Conservation (phyloP, 371 early-diverging fungal species). For the Coemansia sp. region DNA sequence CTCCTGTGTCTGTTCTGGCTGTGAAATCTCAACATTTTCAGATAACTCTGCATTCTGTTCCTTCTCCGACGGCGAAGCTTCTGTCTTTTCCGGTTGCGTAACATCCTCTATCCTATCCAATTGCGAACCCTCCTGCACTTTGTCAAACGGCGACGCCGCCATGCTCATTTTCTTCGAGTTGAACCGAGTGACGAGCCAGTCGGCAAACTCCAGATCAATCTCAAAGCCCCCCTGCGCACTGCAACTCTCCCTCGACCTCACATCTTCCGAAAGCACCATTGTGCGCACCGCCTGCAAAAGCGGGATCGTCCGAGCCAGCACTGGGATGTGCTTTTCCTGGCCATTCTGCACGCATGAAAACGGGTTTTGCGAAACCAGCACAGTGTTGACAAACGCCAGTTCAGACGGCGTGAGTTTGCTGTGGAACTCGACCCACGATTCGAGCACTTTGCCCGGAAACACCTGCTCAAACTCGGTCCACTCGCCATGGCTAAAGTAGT, state of each 20-base stretch:
- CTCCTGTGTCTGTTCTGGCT: neutral
- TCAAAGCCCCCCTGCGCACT: conserved; percentile 37
- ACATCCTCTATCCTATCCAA: neutral
- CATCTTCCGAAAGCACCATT: conserved; percentile 38
- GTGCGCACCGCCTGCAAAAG: conserved; percentile 41
- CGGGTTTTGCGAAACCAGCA: conserved; percentile 48
- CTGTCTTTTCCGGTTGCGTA: neutral
- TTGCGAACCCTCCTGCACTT: conserved; percentile 5
- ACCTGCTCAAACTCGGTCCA: conserved; percentile 48
- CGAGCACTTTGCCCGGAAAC: conserved; percentile 39
- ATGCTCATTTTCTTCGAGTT: conserved; percentile 25
- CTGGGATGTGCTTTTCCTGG: conserved; percentile 43
- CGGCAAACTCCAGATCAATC: conserved; percentile 43
- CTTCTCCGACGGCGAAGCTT: neutral
- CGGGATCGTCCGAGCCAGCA: conserved; percentile 45
- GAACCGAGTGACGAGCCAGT: conserved; percentile 46
- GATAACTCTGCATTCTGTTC: neutral
- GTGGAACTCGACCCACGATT: conserved; percentile 43
- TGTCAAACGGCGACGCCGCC: conserved; percentile 25
- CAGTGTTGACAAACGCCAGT: conserved; percentile 33
- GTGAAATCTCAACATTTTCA: neutral
- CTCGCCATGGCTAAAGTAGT: conserved; percentile 50
- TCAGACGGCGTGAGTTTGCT: conserved; percentile 32
- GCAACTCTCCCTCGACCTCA: conserved; percentile 43
- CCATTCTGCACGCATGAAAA: conserved; percentile 25